Conservation (phyloP, 164 flowering plant genomes). For the Tinospora cordifolia region DNA sequence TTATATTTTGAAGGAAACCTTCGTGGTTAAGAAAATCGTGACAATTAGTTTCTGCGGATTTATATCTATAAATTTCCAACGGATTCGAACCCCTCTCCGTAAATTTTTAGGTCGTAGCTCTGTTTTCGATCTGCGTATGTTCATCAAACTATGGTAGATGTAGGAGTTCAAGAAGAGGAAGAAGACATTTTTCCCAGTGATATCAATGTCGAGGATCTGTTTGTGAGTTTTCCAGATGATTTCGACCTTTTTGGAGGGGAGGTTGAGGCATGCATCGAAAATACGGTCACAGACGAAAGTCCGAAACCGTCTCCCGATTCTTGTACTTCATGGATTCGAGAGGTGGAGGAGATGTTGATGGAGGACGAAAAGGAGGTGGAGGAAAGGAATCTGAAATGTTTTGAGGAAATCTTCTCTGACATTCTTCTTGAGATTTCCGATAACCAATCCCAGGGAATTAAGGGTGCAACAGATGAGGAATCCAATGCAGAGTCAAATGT, state of each 20-base stretch:
- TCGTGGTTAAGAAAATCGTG: slow-evolving; percentile 13
- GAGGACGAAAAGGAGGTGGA: slow-evolving; percentile 23
- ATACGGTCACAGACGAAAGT: not conserved
- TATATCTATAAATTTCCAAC: not conserved
- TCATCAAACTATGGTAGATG: not conserved
- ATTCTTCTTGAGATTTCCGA: slow-evolving; percentile 26
- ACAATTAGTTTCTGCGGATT: not conserved
- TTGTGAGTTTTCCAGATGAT: slow-evolving; percentile 1
- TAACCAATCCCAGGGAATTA: slow-evolving; percentile 5
- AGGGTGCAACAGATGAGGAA: slow-evolving; percentile 8
- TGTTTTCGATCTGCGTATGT: too few relatives aligned
- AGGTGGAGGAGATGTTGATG: slow-evolving; percentile 41
- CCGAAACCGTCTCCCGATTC: slow-evolving; percentile 15
- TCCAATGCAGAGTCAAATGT: slow-evolving; percentile 18
- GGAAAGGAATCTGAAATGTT: slow-evolving; percentile 1
- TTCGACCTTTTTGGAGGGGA: slow-evolving; percentile 9
- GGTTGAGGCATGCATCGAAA: not conserved
- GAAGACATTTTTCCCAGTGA: not conserved
- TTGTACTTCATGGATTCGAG: slow-evolving; percentile 23
- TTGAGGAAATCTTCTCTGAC: slow-evolving; percentile 27
- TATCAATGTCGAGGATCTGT: not conserved
- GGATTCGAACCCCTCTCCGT: too few relatives aligned
- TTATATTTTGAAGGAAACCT: not conserved
- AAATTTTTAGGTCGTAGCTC: too few relatives aligned
- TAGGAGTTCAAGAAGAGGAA: not conserved